phyloP scores from a whole-genome alignment of 2,329 filamentous ascomycete species.

The Hypoxylon sp. region DNA sequence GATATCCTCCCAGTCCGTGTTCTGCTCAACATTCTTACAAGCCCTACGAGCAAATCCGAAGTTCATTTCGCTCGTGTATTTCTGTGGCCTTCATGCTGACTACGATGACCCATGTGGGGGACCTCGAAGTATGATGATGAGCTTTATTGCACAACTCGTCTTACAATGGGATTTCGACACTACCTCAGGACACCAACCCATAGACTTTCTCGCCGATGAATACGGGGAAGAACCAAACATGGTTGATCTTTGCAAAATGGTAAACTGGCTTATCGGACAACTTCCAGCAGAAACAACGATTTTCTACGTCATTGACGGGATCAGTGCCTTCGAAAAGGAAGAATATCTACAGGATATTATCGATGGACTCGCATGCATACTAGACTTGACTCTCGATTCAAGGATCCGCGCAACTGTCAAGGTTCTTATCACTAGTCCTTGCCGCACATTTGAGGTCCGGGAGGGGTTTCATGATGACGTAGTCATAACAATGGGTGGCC shows the following conservation, averaged over 20 bases:
- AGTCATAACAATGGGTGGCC: constrained; percentile 1
- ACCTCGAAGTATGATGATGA: constrained; percentile 21
- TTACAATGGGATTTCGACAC: constrained; percentile 15
- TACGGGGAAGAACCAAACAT: constrained; percentile 6
- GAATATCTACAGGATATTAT: neutral
- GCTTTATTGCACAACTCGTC: constrained; percentile 13
- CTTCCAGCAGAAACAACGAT: constrained; percentile 4
- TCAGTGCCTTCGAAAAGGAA: constrained; percentile 11
- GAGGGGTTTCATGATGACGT: constrained; percentile 18
- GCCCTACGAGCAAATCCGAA: constrained; percentile 7
- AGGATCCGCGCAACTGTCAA: constrained; percentile 8
- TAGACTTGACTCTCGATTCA: constrained; percentile 13
- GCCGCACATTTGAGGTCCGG: constrained; percentile 16
- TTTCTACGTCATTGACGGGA: constrained; percentile 15
- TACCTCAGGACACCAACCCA: neutral
- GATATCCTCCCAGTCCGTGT: constrained; percentile 1
- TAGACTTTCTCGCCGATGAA: constrained; percentile 4
- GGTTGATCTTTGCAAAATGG: constrained; percentile 5
- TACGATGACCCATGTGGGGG: constrained; percentile 1
- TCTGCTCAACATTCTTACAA: constrained; percentile 17
- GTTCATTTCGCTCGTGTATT: constrained; percentile 10
- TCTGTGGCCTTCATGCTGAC: constrained; percentile 14
- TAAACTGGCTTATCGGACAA: constrained; percentile 7
- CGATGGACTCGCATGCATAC: constrained; percentile 8
- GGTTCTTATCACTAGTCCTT: constrained; percentile 16